Evolutionary conservation across 495 filamentous ascomycete genomes (phyloP).

Genomic region (Daldinia caldariorum): DNA sequence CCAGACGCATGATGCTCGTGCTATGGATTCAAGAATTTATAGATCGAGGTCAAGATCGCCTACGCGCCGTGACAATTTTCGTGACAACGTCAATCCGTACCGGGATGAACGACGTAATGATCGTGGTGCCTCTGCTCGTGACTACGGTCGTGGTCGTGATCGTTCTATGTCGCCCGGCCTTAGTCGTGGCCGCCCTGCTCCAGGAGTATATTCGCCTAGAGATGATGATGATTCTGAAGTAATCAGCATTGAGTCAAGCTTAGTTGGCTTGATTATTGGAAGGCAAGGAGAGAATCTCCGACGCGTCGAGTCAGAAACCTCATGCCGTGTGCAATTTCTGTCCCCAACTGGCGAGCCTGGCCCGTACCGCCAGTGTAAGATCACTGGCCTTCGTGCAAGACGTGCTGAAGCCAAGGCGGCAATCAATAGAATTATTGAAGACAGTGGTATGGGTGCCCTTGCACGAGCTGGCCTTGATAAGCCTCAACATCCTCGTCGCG

Average conservation of each 20-base stretch:
- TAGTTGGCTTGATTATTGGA: conserved; percentile 86
- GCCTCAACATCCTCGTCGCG: conserved; percentile 35
- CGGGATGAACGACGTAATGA: conserved; percentile 78
- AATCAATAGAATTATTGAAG: conserved; percentile 83
- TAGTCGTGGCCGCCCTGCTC: conserved; percentile 55
- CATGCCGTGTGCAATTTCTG: conserved; percentile 82
- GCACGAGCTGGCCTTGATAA: conserved; percentile 53
- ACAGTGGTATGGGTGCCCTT: conserved; percentile 73
- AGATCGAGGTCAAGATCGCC: conserved; percentile 75
- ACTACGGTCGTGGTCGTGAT: conserved; percentile 70
- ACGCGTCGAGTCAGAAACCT: conserved; percentile 77
- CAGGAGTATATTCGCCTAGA: conserved; percentile 59
- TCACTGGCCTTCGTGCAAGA: conserved; percentile 71
- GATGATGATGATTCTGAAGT: conserved; percentile 73
- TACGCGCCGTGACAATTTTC: conserved; percentile 70
- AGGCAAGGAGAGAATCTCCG: conserved; percentile 83
- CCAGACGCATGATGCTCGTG: conserved; percentile 51
- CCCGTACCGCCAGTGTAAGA: conserved; percentile 77
- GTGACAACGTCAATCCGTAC: conserved; percentile 78
- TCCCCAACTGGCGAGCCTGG: conserved; percentile 73
- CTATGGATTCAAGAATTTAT: conserved; percentile 60
- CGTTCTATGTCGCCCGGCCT: conserved; percentile 68
- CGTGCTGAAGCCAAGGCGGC: conserved; percentile 75
- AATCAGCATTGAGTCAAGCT: conserved; percentile 76
- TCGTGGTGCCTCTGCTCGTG: conserved; percentile 61